Evolutionary conservation across 768 basidiomycete genomes (phyloP), one percentile per base, ranked within the genome.

Genomic region (Rhizopogon vinicolor): DNA sequence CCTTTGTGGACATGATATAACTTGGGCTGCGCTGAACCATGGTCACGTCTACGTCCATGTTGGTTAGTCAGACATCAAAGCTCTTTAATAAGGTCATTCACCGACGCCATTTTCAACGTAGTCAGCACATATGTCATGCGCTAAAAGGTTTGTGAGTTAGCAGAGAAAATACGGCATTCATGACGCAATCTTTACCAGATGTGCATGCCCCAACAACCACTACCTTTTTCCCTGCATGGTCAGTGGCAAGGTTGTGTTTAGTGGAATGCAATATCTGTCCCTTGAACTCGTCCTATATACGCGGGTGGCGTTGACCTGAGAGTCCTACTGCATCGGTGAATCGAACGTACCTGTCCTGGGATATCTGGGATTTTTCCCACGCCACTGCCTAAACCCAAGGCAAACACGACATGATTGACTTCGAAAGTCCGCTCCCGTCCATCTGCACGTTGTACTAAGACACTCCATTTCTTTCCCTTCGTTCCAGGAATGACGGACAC

Each of bases 201-300:
- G 85, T 86, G 51, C 82, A 82, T 13, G 86, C 76, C 2, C 88
- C 88, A 5, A 90, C 70, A 2, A 91, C 81, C 4, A 84, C 74
- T 0, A 88, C 86, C 62, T 84, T 90, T 71, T 89, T 89, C 14
- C 86, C 88, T 1, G 64, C 44, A 59, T 84, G 83, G 41, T 83
- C 82, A 10, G 72, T 68, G 0, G 84, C 84, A 18, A 66, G 72
- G 41, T 77, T 74, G 65, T 88, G 82, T 29, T 76, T 63, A 5
- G 67, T 74, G 0, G 86, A 87, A 64, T 91, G 89, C 14, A 83
- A 59, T 3, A 84, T 67, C 50, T 80, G 70, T 7, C 89, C 89
- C 59, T 83, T 79, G 74, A 86, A 89, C 5, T 71, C 73, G 18
- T 82, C 78, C 79, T 83, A 56, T 10, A 51, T 22, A 19, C 1